Percentiles rank a stretch among this genome's conserved stretches.
These are phyloP conservation scores for Hydnum rufescens DNA, from an alignment of 768 basidiomycete genomes.

Conservation along the genomic window DNA sequence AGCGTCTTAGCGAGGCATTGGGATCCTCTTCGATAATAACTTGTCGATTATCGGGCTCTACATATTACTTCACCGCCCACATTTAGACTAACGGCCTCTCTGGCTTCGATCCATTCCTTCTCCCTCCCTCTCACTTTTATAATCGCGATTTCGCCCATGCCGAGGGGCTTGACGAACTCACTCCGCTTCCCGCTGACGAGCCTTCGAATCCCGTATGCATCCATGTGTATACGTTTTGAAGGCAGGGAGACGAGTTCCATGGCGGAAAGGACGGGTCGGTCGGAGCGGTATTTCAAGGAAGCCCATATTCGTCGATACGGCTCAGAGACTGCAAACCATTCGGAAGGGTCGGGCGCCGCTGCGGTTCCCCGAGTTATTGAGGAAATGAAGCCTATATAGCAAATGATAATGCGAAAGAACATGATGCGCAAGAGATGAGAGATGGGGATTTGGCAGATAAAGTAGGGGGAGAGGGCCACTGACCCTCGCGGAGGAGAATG, in stretches of 20 bases:
- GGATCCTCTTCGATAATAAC: neutral
- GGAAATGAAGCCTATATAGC: slow-evolving; percentile 45
- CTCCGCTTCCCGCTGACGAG: slow-evolving; percentile 71
- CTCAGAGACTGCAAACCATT: slow-evolving; percentile 38
- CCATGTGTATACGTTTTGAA: slow-evolving; percentile 61
- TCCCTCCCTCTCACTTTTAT: slow-evolving; percentile 52
- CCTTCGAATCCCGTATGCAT: slow-evolving; percentile 45
- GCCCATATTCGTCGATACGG: slow-evolving; percentile 78
- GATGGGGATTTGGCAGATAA: neutral
- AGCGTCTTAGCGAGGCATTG: too few relatives aligned
- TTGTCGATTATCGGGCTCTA: slow-evolving; percentile 33
- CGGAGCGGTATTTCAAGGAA: slow-evolving; percentile 81
- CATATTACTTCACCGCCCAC: slow-evolving; percentile 76
- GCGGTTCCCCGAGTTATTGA: slow-evolving; percentile 64
- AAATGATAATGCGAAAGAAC: too few relatives aligned
- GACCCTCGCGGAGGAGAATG: slow-evolving; percentile 67
- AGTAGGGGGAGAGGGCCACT: neutral
- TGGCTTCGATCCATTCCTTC: slow-evolving; percentile 76
- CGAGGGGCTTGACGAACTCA: slow-evolving; percentile 61
- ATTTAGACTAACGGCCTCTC: slow-evolving; percentile 69
- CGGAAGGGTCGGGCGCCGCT: slow-evolving; percentile 37
- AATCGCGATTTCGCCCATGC: slow-evolving; percentile 84
- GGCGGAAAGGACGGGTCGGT: slow-evolving; percentile 56
- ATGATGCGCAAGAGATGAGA: too few relatives aligned
- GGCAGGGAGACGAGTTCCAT: slow-evolving; percentile 78